These are phyloP conservation scores for Tillandsia leiboldiana DNA, from an alignment of 176 grass and related monocot genomes.

Conservation along the genomic window DNA sequence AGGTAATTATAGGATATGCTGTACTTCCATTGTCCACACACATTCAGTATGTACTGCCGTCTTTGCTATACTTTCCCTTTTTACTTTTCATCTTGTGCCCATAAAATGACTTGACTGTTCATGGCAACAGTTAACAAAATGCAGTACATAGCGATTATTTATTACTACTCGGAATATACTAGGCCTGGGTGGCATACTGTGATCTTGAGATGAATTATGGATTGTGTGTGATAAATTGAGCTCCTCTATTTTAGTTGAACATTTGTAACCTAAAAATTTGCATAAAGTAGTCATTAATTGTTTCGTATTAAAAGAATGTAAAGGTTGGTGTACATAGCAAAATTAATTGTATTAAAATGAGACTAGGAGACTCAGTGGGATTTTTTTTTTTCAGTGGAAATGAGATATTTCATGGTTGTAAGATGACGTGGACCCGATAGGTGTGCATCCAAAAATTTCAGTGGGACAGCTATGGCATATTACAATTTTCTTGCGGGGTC, in stretches of 20 bases:
- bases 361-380: too few relatives aligned
- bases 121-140: conserved; percentile 9
- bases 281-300: too few relatives aligned
- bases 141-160: neutral
- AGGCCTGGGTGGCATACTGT: neutral
- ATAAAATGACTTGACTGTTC: conserved; percentile 3
- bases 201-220: neutral
- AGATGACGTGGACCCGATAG: too few relatives aligned
- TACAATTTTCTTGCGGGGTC: too few relatives aligned
- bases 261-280: too few relatives aligned
- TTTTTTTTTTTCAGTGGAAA: too few relatives aligned
- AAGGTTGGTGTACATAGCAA: too few relatives aligned
- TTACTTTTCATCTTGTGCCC: neutral
- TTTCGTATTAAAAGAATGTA: too few relatives aligned
- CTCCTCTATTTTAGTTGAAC: neutral
- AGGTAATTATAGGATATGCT: conserved; percentile 90
- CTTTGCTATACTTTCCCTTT: conserved; percentile 4
- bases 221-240: neutral
- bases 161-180: neutral
- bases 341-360: too few relatives aligned
- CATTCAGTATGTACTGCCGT: conserved; percentile 70
- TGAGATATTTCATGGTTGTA: too few relatives aligned
- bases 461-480: too few relatives aligned
- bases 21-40: conserved; percentile 82
- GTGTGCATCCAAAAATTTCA: too few relatives aligned